Evolutionary conservation across 1,284 basidiomycete species (phyloP), one percentile per base, ranked within the genome.

Genomic region (Malassezia slooffiae): DNA sequence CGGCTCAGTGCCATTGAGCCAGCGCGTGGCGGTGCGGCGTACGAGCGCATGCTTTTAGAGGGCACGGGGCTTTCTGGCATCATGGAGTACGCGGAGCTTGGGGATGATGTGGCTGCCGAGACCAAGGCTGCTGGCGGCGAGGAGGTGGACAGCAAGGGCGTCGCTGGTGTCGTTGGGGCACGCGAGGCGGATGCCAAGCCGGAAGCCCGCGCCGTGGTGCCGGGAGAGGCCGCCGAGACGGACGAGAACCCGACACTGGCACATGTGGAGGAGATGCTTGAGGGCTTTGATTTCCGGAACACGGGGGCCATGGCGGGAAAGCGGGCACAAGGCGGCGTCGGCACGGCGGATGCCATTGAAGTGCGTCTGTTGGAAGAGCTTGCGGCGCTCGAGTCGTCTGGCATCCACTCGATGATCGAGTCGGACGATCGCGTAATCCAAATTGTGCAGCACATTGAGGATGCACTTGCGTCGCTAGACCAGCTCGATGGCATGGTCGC

Each of bases 401-500:
- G 91, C 65, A 86, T 96, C 20, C 85, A 96, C 70, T 93, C 90
- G 1, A 93, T 96, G 73, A 77, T 97, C 39, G 91, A 96, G 71
- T 84, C 84, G 5, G 91, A 79, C 50, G 77, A 79, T 44, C 79
- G 91, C 17, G 81, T 97, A 38, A 77, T 76, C 30, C 74, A 82
- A n/a, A 89, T 97, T 7, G 72, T 95, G 57, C 81, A 83, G 54
- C 83, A 81, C 66, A 79, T 95, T 60, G 89, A 93, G 49, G 82
- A 87, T 37, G 85, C 88, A 2, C 72, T 93, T 30, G 70, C 75
- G 13, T 85, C 93, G 64, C 75, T 95, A 21, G 87, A 91, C 61
- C 79, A 77, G 50, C 85, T 93, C 76, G 69, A 69, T 44, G 53
- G 50, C 20, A 60, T 60, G 51, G 56, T 69, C 17, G 52, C 56